Percentiles rank a stretch among this genome's conserved stretches.
phyloP scores from a whole-genome alignment of 2,329 filamentous ascomycete genomes.

The Ustulina deusta region DNA sequence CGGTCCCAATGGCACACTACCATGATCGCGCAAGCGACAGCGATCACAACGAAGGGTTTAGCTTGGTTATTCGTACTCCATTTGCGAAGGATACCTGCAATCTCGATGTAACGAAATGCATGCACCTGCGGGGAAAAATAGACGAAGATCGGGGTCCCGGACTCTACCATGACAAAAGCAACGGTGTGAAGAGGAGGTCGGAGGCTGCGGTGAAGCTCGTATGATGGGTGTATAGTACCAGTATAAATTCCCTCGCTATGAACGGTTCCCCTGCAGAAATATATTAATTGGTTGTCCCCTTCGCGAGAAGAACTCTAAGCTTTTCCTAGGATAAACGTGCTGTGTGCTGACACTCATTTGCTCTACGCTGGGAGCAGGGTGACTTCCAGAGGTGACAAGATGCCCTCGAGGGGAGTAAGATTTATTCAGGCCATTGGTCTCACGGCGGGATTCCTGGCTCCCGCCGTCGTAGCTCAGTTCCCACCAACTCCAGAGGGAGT shows the following conservation, averaged over 20 bases:
- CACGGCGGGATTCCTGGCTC: constrained; percentile 33
- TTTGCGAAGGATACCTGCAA: constrained; percentile 3
- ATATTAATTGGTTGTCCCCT: not conserved
- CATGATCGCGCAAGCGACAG: constrained; percentile 14
- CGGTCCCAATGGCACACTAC: not conserved
- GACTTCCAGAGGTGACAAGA: constrained; percentile 17
- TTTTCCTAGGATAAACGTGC: constrained; percentile 5
- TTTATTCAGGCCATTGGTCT: constrained; percentile 31
- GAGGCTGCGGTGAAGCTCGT: constrained; percentile 13
- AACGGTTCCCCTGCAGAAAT: not conserved
- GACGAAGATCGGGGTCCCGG: constrained; percentile 17
- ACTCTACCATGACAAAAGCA: constrained; percentile 12
- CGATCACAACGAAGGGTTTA: not conserved
- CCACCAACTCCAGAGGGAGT: constrained; percentile 50
- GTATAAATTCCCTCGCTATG: constrained; percentile 11
- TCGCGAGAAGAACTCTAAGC: constrained; percentile 7
- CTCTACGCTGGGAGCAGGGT: constrained; percentile 9
- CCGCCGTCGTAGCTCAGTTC: constrained; percentile 44
- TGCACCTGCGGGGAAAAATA: constrained; percentile 29
- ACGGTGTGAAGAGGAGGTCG: constrained; percentile 16
- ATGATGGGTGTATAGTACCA: constrained; percentile 5
- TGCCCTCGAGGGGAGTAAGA: constrained; percentile 32
- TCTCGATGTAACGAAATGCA: constrained; percentile 30
- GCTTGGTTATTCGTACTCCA: not conserved
- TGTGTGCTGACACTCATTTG: constrained; percentile 4